Evolutionary conservation across 1,284 basidiomycete species (phyloP).

Genomic region (Cutaneotrichosporon daszewskae): DNA sequence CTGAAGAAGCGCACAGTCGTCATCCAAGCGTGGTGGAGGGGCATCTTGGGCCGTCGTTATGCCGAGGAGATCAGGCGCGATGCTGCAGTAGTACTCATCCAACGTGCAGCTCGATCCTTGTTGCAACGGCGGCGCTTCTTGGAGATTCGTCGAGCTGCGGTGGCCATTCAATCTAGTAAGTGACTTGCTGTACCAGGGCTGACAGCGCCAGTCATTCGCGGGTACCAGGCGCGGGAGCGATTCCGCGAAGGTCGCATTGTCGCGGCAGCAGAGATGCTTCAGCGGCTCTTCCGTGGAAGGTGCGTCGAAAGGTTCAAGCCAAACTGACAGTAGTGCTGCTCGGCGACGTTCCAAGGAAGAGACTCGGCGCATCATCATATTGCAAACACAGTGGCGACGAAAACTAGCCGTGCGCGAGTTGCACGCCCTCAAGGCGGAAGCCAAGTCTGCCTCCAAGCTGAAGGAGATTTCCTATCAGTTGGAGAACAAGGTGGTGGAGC

Average conservation of each 20-base stretch:
- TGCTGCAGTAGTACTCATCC: constrained; percentile 70
- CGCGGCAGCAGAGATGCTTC: constrained; percentile 68
- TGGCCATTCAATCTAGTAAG: constrained; percentile 80
- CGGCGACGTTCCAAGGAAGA: constrained; percentile 63
- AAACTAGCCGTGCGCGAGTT: constrained; percentile 82
- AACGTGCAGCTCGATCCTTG: constrained; percentile 65
- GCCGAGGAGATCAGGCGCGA: constrained; percentile 68
- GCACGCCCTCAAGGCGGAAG: constrained; percentile 76
- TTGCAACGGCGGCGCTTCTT: constrained; percentile 68
- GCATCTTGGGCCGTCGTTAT: constrained; percentile 66
- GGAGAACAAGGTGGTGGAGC: constrained; percentile 99
- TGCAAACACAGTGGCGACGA: constrained; percentile 90
- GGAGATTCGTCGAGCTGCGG: constrained; percentile 59
- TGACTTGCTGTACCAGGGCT: constrained; percentile 24
- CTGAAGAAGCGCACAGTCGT: constrained; percentile 70
- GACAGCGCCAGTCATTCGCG: constrained; percentile 63
- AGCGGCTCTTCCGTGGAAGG: constrained; percentile 83
- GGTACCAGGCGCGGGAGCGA: constrained; percentile 64
- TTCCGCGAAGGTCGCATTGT: constrained; percentile 60
- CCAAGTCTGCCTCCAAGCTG: constrained; percentile 94
- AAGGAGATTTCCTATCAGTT: constrained; percentile 98
- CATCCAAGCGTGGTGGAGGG: constrained; percentile 93
- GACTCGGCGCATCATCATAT: constrained; percentile 67
- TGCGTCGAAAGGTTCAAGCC: constrained; percentile 50
- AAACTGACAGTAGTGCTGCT: constrained; percentile 53